Evolutionary conservation across 2,329 filamentous ascomycete genomes (phyloP).

Genomic region (Plectosphaerella plurivora): DNA sequence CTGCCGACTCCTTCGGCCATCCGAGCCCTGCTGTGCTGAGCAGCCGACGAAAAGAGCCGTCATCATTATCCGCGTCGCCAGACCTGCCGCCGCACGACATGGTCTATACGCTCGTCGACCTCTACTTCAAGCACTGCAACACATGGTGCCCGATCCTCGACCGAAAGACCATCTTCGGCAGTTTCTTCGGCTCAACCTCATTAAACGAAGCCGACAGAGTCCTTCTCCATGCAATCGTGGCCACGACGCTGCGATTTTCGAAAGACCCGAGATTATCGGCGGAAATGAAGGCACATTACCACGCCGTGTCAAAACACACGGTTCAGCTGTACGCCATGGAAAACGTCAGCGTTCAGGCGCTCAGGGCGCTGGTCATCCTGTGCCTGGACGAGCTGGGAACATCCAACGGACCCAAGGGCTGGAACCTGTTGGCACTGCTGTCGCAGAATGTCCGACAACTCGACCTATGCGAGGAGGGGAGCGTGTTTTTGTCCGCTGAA

Average conservation of each 20-base stretch:
- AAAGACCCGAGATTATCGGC: conserved; percentile 31
- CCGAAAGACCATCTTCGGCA: conserved; percentile 33
- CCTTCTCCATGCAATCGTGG: conserved; percentile 37
- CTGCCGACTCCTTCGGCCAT: conserved; percentile 8
- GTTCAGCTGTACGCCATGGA: conserved; percentile 39
- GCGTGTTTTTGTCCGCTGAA: conserved; percentile 28
- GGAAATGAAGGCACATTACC: conserved; percentile 32
- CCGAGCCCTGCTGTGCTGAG: neutral
- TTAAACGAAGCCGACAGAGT: conserved; percentile 33
- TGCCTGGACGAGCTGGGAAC: conserved; percentile 35
- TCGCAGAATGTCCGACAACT: conserved; percentile 34
- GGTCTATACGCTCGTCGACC: conserved; percentile 53
- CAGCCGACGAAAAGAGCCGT: conserved; percentile 15
- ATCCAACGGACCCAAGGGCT: conserved; percentile 35
- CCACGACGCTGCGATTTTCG: conserved; percentile 35
- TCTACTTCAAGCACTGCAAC: conserved; percentile 62
- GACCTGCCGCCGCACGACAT: conserved; percentile 57
- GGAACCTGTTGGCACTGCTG: conserved; percentile 34
- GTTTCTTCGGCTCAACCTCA: conserved; percentile 34
- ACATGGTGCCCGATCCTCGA: conserved; percentile 50
- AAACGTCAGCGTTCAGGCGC: conserved; percentile 30
- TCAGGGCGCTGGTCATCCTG: conserved; percentile 35
- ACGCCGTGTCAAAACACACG: conserved; percentile 30
- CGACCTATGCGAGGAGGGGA: conserved; percentile 32
- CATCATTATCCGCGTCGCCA: conserved; percentile 30